A percentile compares a stretch with the other conserved stretches of the same genome.
These are phyloP conservation scores for Cylindrotheca closterium DNA, from an alignment of 108 stramenopile species.

Conservation along the genomic window DNA sequence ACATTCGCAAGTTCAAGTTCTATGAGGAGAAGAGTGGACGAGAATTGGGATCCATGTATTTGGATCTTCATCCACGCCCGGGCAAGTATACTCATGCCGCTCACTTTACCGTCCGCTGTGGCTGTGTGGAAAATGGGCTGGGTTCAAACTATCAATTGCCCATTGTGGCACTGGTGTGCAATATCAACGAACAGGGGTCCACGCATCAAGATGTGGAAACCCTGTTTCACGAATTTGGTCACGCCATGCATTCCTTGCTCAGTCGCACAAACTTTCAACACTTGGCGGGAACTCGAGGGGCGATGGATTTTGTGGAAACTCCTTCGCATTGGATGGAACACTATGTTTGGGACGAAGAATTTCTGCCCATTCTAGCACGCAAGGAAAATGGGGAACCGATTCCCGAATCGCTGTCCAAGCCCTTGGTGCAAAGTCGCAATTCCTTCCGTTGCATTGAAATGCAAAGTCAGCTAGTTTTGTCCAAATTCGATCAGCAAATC, in stretches of 20 bases:
- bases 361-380: slow-evolving; percentile 54
- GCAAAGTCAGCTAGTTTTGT: slow-evolving; percentile 78
- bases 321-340: slow-evolving; percentile 84
- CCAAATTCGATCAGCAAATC: slow-evolving; percentile 77
- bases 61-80: slow-evolving; percentile 88
- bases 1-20: slow-evolving; percentile 73
- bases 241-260: slow-evolving; percentile 93
- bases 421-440: slow-evolving; percentile 58
- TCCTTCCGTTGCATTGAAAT: slow-evolving; percentile 71
- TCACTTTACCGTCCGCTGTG: slow-evolving; percentile 97
- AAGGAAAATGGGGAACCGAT: slow-evolving; percentile 54
- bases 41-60: slow-evolving; percentile 86
- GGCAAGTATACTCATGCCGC: slow-evolving; percentile 95
- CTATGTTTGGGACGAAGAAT: slow-evolving; percentile 68
- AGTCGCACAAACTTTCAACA: slow-evolving; percentile 95
- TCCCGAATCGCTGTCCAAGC: slow-evolving; percentile 44
- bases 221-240: slow-evolving; percentile 96
- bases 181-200: slow-evolving; percentile 64
- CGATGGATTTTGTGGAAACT: slow-evolving; percentile 93
- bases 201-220: slow-evolving; percentile 95
- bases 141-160: slow-evolving; percentile 79
- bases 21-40: slow-evolving; percentile 43
- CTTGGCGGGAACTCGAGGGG: slow-evolving; percentile 88
- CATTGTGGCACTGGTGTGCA: slow-evolving; percentile 91
- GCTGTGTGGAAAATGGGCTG: slow-evolving; percentile 48